phyloP scores from a whole-genome alignment of 371 early-diverging fungal species.

The Coemansia sp. region DNA sequence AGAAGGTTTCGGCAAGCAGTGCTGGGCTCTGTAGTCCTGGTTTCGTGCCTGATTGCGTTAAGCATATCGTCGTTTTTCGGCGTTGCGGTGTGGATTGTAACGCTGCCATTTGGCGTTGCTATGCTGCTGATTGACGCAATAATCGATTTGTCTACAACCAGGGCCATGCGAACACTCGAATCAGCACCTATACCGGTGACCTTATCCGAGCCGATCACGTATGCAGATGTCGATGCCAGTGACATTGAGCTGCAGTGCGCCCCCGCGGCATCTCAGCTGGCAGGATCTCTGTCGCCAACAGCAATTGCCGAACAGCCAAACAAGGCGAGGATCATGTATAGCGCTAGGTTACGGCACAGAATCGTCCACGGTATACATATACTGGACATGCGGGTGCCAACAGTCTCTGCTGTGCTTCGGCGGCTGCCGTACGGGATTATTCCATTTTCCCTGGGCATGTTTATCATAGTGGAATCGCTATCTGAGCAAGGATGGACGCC shows the following conservation, averaged over 20 bases:
- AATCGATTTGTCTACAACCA: conserved; percentile 47
- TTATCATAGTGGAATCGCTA: conserved; percentile 73
- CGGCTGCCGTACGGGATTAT: conserved; percentile 77
- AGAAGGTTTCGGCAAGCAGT: conserved; percentile 59
- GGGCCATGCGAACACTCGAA: background rate
- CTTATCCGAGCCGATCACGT: background rate
- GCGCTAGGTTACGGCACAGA: background rate
- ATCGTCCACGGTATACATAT: background rate
- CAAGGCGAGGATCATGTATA: background rate
- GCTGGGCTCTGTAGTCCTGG: conserved; percentile 58
- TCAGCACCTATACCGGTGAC: background rate
- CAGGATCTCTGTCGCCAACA: background rate
- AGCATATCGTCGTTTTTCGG: conserved; percentile 66
- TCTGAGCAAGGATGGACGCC: conserved; percentile 67
- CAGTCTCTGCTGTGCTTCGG: conserved; percentile 54
- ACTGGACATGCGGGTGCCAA: conserved; percentile 51
- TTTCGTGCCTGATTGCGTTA: conserved; percentile 57
- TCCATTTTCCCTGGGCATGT: conserved; percentile 82
- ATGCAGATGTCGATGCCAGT: too few species aligned
- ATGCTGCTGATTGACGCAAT: conserved; percentile 56
- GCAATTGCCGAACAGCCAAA: background rate
- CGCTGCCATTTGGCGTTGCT: conserved; percentile 63
- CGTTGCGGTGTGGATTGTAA: conserved; percentile 69
- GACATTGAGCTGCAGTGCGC: background rate
- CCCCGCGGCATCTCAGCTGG: background rate